Percentiles rank a stretch among this genome's conserved stretches.
Evolutionary conservation across 202 grass and related monocot genomes (phyloP).

Genomic region (Setaria italica): DNA sequence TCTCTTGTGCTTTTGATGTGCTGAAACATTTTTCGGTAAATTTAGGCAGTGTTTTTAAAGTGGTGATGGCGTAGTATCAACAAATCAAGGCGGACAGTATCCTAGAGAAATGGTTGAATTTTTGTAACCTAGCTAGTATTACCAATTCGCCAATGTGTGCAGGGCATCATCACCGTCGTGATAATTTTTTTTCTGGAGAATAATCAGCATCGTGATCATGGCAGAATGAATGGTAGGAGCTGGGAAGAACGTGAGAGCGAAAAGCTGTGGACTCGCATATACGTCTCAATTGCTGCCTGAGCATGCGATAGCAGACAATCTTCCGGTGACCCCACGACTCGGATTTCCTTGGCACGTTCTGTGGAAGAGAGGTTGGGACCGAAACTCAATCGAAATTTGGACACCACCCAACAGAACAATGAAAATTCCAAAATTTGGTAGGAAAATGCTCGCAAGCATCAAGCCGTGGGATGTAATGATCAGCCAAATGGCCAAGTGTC

Average conservation of each 20-base stretch:
- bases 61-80: not conserved
- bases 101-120: not conserved
- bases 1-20: not conserved
- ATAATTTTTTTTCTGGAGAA: not conserved
- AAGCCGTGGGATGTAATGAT: not conserved
- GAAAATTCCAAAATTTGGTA: not conserved
- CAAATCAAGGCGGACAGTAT: not conserved
- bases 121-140: not conserved
- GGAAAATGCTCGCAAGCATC: not conserved
- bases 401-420: not conserved
- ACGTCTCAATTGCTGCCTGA: not conserved
- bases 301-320: slow-evolving; percentile 3
- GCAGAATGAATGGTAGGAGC: slow-evolving; percentile 5
- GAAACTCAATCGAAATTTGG: not conserved
- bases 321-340: not conserved
- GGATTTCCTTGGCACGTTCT: slow-evolving; percentile 28
- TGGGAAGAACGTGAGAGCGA: not conserved
- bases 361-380: not conserved
- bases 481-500: not conserved
- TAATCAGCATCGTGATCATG: slow-evolving; percentile 9
- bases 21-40: not conserved
- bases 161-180: not conserved
- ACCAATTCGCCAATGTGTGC: not conserved
- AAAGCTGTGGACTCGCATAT: slow-evolving; percentile 22
- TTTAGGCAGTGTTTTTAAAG: not conserved